Percentiles rank a stretch among this genome's conserved stretches.
These are phyloP conservation scores for Avena atlantica DNA, from an alignment of 176 grass and related monocot genomes.

Conservation along the genomic window DNA sequence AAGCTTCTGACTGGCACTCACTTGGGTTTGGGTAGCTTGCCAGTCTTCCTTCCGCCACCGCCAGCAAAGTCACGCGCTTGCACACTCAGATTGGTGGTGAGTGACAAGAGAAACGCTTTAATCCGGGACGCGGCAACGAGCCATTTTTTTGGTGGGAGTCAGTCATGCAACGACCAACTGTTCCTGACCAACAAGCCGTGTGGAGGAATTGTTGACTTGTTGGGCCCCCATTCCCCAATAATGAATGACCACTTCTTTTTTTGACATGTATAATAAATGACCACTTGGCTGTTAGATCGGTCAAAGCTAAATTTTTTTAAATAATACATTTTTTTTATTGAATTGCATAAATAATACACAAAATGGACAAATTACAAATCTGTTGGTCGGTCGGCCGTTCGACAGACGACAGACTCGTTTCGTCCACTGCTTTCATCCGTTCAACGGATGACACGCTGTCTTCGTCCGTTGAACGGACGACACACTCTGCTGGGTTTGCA, in stretches of 20 bases:
- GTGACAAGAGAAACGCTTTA: background rate
- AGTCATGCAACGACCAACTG: background rate
- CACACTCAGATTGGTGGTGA: background rate
- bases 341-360: too few relatives aligned
- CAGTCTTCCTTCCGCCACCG: background rate
- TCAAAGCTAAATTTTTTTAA: too few relatives aligned
- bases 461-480: too few relatives aligned
- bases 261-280: too few relatives aligned
- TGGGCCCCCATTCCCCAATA: background rate
- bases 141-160: background rate
- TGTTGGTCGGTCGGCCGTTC: too few relatives aligned
- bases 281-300: background rate
- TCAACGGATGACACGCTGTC: too few relatives aligned
- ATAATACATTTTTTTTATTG: too few relatives aligned
- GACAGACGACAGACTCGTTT: too few relatives aligned
- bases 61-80: background rate
- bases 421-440: too few relatives aligned
- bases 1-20: background rate
- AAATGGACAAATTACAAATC: too few relatives aligned
- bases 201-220: background rate
- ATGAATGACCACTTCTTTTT: background rate
- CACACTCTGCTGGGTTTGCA: too few relatives aligned
- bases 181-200: background rate
- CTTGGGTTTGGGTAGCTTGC: background rate
- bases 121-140: background rate